Conservation (phyloP, 805 yeast genomes). For the Candida nitratophila region DNA sequence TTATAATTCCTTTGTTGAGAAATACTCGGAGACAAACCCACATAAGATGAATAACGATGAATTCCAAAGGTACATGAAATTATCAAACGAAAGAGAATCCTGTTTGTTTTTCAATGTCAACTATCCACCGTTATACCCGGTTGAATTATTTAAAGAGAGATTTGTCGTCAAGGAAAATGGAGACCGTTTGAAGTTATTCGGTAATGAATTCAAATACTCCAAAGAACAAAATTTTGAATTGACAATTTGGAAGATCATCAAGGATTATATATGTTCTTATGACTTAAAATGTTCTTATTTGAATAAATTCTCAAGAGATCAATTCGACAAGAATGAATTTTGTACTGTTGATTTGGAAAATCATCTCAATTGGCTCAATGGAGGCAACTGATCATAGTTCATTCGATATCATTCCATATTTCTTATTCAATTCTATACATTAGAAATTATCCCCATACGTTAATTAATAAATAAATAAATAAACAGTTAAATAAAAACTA, state of each 20-base stretch:
- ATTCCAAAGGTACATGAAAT: slow-evolving; percentile 12
- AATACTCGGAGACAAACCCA: slow-evolving; percentile 13
- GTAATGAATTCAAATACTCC: slow-evolving; percentile 14
- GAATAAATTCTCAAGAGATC: slow-evolving; percentile 15
- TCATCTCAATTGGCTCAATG: slow-evolving; percentile 21
- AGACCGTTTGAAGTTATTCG: slow-evolving; percentile 22
- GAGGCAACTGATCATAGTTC: background rate
- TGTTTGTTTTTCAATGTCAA: slow-evolving; percentile 27
- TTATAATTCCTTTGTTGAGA: slow-evolving; percentile 14
- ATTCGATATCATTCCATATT: no score
- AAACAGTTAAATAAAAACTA: no score
- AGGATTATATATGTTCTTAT: slow-evolving; percentile 23
- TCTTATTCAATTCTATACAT: no score
- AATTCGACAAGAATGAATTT: slow-evolving; percentile 11
- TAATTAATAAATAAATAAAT: no score
- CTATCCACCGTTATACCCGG: slow-evolving; percentile 21
- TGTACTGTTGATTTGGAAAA: slow-evolving; percentile 20
- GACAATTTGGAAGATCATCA: slow-evolving; percentile 24
- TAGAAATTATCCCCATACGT: no score
- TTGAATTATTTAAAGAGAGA: slow-evolving; percentile 21
- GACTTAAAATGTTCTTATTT: slow-evolving; percentile 21
- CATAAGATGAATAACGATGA: slow-evolving; percentile 11
- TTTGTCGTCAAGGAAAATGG: slow-evolving; percentile 25
- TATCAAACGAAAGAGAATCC: slow-evolving; percentile 19
- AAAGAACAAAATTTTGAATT: slow-evolving; percentile 13